These are phyloP conservation scores for Nitzschia putrida DNA, from an alignment of 108 stramenopile genomes.

Conservation along the genomic window DNA sequence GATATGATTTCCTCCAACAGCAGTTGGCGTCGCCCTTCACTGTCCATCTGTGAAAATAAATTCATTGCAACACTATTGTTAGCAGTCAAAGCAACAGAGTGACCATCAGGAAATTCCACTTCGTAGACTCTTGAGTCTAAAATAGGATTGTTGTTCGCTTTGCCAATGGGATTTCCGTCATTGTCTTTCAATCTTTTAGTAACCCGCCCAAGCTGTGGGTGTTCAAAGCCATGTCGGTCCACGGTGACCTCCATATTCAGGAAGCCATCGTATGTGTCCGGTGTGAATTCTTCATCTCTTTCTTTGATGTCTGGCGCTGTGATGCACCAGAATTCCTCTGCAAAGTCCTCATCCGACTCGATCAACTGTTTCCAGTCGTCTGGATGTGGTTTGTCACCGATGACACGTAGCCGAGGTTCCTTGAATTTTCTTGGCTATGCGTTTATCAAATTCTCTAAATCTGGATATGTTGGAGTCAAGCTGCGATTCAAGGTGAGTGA, in stretches of 20 bases:
- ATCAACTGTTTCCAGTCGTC: constrained; percentile 14
- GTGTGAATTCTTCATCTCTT: constrained; percentile 6
- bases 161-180: constrained; percentile 40
- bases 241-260: constrained; percentile 6
- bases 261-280: constrained; percentile 7
- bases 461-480: too few relatives aligned
- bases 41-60: background rate
- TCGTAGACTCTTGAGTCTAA: constrained; percentile 45
- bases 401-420: too few relatives aligned
- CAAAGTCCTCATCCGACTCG: constrained; percentile 6
- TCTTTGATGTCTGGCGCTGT: background rate
- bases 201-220: constrained; percentile 1
- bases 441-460: too few relatives aligned
- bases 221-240: background rate
- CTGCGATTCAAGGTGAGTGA: too few relatives aligned
- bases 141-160: constrained; percentile 39
- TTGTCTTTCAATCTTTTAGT: constrained; percentile 18
- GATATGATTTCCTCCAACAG: background rate
- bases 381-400: too few relatives aligned
- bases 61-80: background rate
- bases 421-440: too few relatives aligned
- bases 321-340: background rate
- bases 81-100: background rate
- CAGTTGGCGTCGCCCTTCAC: background rate
- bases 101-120: constrained; percentile 32